A percentile compares a stretch with the other conserved stretches of the same genome.
phyloP scores from a whole-genome alignment of 352 stramenopile species.

The Globisporangium barbulae region DNA sequence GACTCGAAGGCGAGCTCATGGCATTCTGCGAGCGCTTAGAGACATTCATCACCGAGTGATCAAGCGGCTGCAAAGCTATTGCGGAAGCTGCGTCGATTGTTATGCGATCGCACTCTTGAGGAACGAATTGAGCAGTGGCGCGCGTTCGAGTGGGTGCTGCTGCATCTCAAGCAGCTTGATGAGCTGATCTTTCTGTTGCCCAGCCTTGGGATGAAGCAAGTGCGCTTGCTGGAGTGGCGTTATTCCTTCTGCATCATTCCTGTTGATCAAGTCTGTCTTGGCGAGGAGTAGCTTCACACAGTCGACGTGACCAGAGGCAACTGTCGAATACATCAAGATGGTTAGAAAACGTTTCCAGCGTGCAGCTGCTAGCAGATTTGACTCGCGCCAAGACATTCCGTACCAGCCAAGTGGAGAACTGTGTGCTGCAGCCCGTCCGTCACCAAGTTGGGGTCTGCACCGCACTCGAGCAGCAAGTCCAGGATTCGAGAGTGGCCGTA shows the following conservation, averaged over 20 bases:
- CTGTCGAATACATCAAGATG: background rate
- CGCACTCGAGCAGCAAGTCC: conserved; percentile 13
- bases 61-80: background rate
- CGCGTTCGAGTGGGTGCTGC: background rate
- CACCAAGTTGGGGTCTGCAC: background rate
- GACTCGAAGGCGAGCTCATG: conserved; percentile 27
- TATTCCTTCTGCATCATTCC: conserved; percentile 8
- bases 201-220: background rate
- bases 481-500: conserved; percentile 1
- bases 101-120: background rate
- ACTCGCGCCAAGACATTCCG: background rate
- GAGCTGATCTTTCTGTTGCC: background rate
- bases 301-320: background rate
- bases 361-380: background rate
- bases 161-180: conserved; percentile 11
- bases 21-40: conserved; percentile 31
- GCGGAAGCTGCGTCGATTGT: background rate
- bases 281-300: conserved; percentile 10
- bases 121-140: conserved; percentile 9
- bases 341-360: background rate
- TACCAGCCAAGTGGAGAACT: conserved; percentile 8
- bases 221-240: conserved; percentile 10
- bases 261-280: conserved; percentile 8
- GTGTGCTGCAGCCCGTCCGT: conserved; percentile 3
- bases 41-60: conserved; percentile 12